A percentile compares a stretch with the other conserved stretches of the same genome.
Conservation (phyloP, 305 asterid genomes). For the Fraxinus platypoda region DNA sequence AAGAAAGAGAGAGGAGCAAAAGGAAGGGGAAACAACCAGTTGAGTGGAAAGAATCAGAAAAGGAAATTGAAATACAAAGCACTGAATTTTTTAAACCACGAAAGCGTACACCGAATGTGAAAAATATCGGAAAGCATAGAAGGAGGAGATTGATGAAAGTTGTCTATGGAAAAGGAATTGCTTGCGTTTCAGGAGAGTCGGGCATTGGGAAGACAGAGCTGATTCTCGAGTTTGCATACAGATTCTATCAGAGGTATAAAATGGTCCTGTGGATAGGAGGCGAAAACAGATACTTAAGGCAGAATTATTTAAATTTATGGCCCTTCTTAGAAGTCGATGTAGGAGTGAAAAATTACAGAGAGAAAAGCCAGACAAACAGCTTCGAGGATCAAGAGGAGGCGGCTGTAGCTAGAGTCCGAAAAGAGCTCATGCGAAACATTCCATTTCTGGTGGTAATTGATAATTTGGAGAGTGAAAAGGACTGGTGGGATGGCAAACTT, state of each 20-base stretch:
- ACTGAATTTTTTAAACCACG: conserved; percentile 38
- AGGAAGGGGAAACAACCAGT: conserved; percentile 78
- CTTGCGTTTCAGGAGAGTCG: conserved; percentile 85
- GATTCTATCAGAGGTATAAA: conserved; percentile 77
- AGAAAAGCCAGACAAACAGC: conserved; percentile 64
- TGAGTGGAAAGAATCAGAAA: conserved; percentile 81
- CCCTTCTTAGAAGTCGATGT: conserved; percentile 74
- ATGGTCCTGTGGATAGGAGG: conserved; percentile 96
- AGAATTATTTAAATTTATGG: conserved; percentile 76
- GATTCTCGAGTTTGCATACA: conserved; percentile 76
- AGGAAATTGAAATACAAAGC: conserved; percentile 84
- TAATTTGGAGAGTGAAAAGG: conserved; percentile 84
- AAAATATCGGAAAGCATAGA: conserved; percentile 39
- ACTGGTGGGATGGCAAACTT: conserved; percentile 95
- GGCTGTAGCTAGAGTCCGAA: conserved; percentile 71
- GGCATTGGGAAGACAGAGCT: conserved; percentile 98
- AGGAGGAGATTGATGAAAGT: conserved; percentile 52
- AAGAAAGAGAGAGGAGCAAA: conserved; percentile 40
- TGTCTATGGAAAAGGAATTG: conserved; percentile 83
- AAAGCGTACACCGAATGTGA: conserved; percentile 35
- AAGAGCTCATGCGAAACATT: conserved; percentile 80
- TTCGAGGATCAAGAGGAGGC: conserved; percentile 93
- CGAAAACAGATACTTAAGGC: conserved; percentile 76
- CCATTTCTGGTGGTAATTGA: conserved; percentile 83
- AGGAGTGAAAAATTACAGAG: conserved; percentile 54